Base-by-base conservation (phyloP, 2,329 filamentous ascomycete species). In the Ciborinia camelliae region DNA sequence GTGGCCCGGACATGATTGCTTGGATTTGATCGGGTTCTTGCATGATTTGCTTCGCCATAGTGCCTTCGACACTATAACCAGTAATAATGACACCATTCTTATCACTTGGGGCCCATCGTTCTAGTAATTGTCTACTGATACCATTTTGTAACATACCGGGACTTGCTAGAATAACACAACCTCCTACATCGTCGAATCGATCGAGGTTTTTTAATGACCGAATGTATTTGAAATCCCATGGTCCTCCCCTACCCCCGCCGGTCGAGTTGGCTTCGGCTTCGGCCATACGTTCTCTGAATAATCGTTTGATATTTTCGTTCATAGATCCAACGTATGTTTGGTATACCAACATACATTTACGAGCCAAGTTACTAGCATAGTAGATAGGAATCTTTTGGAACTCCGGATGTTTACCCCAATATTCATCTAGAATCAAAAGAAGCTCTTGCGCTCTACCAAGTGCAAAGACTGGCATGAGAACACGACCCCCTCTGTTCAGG, bases 31-130 rank as follows among this genome's bases (percentile, higher is more conserved):
- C 93, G 0, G 95, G 95, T 75, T 98, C 95, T 70, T 94, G 91
- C 79, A 98, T 89, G 68, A 99, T 91, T 72, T 95, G 88, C 77
- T 97, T 94, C 4, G 92, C 95, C 94, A 99, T 98, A 0, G 95
- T 99, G 7, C 95, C 95, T 77, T 99, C 95, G 9, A 99, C 94
- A 67, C 92, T 97, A 79, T 99, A 99, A 75, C 95, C 95, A 0
- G 95, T 99, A 77, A 99, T 97, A 71, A 99, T 90, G 51, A 99
- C 92, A n/a, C 94, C 95, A 74, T 99, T 99, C 76, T 95, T 93
- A 68, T 95, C 90, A 77, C 91, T 96, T 0, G 95, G 95, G 1
- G 94, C 94, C 95, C 95, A 99, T 72, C 94, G 82, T 79, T 99
- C 95, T 5, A 99, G 84, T 12, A 99, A 81, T 75, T 97, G 92